Conservation (phyloP, 768 basidiomycete species). For the Psilocybe cyanescens region DNA sequence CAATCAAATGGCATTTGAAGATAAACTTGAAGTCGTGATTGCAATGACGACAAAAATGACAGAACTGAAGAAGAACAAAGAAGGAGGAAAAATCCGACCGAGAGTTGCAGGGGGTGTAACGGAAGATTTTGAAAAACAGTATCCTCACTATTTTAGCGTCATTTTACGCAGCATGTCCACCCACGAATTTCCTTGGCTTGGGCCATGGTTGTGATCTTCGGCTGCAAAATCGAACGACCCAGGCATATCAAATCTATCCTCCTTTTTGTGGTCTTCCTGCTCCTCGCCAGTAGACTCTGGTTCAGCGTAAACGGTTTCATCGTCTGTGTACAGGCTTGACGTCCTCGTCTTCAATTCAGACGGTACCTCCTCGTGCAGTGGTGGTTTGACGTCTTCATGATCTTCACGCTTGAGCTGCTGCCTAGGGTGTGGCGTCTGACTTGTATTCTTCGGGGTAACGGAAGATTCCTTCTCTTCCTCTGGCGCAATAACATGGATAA, state of each 20-base stretch:
- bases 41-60: neutral
- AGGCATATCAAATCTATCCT: neutral
- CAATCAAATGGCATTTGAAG: neutral
- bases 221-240: constrained; percentile 2
- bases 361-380: neutral
- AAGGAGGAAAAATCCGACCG: neutral
- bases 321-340: neutral
- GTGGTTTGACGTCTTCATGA: neutral
- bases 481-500: constrained; percentile 42
- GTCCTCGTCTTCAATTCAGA: neutral
- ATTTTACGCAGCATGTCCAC: constrained; percentile 7
- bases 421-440: neutral
- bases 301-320: constrained; percentile 1
- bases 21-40: neutral
- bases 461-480: constrained; percentile 19
- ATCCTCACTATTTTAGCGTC: constrained; percentile 3
- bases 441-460: neutral
- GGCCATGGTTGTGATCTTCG: neutral
- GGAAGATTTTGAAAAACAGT: neutral
- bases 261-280: neutral
- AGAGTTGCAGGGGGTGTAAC: neutral
- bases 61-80: neutral
- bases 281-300: constrained; percentile 2
- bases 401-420: constrained; percentile 7
- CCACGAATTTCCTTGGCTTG: constrained; percentile 1